These are phyloP conservation scores for Chytriomyces confervae DNA, from an alignment of 192 early-diverging fungal genomes.

Conservation along the genomic window DNA sequence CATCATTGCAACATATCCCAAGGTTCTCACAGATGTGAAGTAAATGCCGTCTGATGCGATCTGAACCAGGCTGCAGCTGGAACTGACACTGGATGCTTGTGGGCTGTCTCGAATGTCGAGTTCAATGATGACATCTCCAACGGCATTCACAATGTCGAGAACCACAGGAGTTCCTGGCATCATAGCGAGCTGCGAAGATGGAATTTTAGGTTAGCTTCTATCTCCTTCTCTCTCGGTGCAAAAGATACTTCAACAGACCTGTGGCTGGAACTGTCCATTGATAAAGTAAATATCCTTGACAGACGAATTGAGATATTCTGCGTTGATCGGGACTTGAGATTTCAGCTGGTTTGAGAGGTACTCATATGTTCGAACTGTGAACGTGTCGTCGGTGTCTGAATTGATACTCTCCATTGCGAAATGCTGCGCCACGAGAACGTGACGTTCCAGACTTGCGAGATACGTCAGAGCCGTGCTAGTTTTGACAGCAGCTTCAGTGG, in stretches of 20 bases:
- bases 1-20: neutral
- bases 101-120: constrained; percentile 5
- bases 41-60: constrained; percentile 1
- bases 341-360: neutral
- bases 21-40: neutral
- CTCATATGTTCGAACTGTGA: constrained; percentile 4
- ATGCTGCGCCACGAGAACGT: neutral
- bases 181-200: neutral
- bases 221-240: no score
- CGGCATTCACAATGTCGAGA: constrained; percentile 5
- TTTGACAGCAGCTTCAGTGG: neutral
- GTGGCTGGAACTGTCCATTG: constrained; percentile 9
- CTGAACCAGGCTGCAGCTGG: neutral
- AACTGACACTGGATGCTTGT: neutral
- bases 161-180: neutral
- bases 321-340: neutral
- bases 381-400: neutral
- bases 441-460: neutral
- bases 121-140: neutral
- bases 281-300: neutral
- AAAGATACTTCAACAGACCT: no score
- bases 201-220: no score
- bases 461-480: neutral
- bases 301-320: neutral
- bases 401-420: neutral